These are phyloP conservation scores for Grosmannia penicillata DNA, from an alignment of 2,329 filamentous ascomycete genomes.

Conservation along the genomic window DNA sequence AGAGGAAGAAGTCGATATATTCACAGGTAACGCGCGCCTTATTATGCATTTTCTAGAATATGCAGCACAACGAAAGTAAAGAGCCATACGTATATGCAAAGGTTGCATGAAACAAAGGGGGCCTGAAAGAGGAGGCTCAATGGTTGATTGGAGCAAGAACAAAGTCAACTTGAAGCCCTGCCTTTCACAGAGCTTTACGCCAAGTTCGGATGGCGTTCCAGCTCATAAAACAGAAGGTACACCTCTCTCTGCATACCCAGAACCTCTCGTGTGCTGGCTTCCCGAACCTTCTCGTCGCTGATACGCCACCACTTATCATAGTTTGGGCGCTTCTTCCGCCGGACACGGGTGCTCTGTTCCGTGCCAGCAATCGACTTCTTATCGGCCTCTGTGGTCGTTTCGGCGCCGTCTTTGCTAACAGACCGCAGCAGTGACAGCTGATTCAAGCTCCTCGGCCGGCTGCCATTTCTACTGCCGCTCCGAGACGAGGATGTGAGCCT, in stretches of 20 bases:
- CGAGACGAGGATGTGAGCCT: conserved; percentile 24
- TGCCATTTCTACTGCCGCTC: conserved; percentile 16
- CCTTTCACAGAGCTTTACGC: background rate
- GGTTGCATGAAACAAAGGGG: no score
- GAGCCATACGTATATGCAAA: no score
- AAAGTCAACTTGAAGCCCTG: no score
- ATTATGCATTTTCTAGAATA: no score
- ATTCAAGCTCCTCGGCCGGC: conserved; percentile 5
- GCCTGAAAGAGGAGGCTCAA: no score
- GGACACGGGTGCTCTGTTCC: background rate
- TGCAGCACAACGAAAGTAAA: no score
- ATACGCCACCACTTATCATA: conserved; percentile 92
- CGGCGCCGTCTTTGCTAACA: conserved; percentile 1
- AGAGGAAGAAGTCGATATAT: no score
- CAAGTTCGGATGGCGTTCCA: conserved; percentile 32
- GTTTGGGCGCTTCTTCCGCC: conserved; percentile 30
- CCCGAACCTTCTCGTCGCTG: conserved; percentile 91
- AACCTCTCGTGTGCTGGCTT: conserved; percentile 84
- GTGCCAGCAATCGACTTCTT: background rate
- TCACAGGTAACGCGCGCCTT: no score
- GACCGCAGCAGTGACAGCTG: background rate
- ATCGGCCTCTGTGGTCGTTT: background rate
- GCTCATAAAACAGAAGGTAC: conserved; percentile 90
- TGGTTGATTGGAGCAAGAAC: no score
- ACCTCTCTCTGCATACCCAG: conserved; percentile 90